Percentiles rank a stretch among this genome's conserved stretches.
phyloP scores from a whole-genome alignment of 805 yeast species.

The Cyberlindnera xylosilytica region DNA sequence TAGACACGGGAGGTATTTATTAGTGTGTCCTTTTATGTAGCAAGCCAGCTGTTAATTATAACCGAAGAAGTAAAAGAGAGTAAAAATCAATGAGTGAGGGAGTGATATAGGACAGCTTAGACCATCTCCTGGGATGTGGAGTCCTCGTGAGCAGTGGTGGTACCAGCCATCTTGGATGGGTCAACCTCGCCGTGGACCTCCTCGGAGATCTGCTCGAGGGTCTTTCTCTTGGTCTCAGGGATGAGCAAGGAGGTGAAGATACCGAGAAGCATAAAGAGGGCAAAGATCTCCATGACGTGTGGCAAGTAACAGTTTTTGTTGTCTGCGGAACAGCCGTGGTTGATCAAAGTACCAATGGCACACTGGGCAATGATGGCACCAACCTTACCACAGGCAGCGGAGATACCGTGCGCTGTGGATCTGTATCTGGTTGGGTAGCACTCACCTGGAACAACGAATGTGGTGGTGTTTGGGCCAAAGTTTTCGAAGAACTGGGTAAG shows the following conservation, averaged over 20 bases:
- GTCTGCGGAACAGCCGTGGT: slow-evolving; percentile 68
- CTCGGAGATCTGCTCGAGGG: slow-evolving; percentile 81
- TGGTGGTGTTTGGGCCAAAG: slow-evolving; percentile 92
- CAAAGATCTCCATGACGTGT: slow-evolving; percentile 92
- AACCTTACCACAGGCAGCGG: slow-evolving; percentile 88
- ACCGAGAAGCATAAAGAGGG: slow-evolving; percentile 87
- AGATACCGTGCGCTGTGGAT: slow-evolving; percentile 92
- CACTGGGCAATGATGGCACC: slow-evolving; percentile 94
- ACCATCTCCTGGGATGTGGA: too few relatives aligned
- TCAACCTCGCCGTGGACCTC: slow-evolving; percentile 79
- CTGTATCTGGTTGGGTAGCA: slow-evolving; percentile 92
- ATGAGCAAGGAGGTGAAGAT: slow-evolving; percentile 58
- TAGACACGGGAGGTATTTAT: too few relatives aligned
- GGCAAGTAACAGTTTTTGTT: slow-evolving; percentile 72
- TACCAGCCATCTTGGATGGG: slow-evolving; percentile 34
- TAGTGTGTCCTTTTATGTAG: too few relatives aligned
- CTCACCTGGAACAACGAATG: slow-evolving; percentile 90
- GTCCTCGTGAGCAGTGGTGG: too few relatives aligned
- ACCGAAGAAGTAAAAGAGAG: too few relatives aligned
- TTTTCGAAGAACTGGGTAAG: slow-evolving; percentile 84
- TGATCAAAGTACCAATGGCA: slow-evolving; percentile 76
- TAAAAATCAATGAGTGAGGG: too few relatives aligned
- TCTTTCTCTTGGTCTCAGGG: slow-evolving; percentile 90
- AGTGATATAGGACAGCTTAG: too few relatives aligned
- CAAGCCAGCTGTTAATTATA: too few relatives aligned